Evolutionary conservation across 345 rosid species (phyloP).

Genomic region (Moricandia moricandioides): DNA sequence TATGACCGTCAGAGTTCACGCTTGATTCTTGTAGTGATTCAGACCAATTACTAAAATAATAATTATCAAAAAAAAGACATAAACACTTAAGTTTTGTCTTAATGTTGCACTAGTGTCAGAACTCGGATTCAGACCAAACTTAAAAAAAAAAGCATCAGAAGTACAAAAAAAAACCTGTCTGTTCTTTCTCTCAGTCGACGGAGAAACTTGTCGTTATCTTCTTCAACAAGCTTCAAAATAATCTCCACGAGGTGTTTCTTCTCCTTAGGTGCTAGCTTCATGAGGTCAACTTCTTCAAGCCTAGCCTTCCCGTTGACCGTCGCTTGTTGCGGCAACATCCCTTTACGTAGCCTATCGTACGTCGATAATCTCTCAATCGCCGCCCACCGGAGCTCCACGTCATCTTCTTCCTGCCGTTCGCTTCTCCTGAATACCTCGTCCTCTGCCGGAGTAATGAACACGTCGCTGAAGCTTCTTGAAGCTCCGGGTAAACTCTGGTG

Average conservation of each 20-base stretch:
- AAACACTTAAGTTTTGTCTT: not conserved
- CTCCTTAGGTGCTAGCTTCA: constrained; percentile 57
- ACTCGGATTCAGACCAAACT: not conserved
- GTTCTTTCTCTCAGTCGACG: constrained; percentile 58
- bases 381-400: constrained; percentile 90
- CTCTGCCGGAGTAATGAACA: constrained; percentile 27
- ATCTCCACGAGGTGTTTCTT: constrained; percentile 65
- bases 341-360: constrained; percentile 69
- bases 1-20: not conserved
- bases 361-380: constrained; percentile 92
- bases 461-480: constrained; percentile 54
- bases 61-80: not conserved
- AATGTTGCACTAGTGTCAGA: not conserved
- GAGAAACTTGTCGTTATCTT: constrained; percentile 76
- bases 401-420: constrained; percentile 50
- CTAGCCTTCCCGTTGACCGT: constrained; percentile 51
- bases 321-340: constrained; percentile 55
- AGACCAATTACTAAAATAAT: not conserved
- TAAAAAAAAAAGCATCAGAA: not conserved
- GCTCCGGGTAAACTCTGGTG: constrained; percentile 43
- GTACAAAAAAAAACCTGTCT: constrained; percentile 49
- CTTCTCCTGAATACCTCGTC: constrained; percentile 45
- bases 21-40: not conserved
- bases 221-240: constrained; percentile 63
- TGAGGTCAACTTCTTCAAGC: constrained; percentile 56